phyloP scores from a whole-genome alignment of 2,329 filamentous ascomycete genomes.

The Zymoseptoria crescenta region DNA sequence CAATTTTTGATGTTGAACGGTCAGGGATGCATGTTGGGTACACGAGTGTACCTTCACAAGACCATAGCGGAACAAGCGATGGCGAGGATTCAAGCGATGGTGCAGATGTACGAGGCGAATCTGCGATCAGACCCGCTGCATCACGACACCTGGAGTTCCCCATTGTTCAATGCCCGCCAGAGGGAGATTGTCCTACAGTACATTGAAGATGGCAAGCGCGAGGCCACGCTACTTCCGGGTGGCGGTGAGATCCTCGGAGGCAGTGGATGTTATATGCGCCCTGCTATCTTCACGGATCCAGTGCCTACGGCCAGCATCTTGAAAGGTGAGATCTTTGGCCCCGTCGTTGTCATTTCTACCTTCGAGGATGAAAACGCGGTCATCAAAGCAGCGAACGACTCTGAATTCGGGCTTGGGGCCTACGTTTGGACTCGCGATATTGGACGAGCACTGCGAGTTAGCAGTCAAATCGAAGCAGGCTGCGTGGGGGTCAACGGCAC shows the following conservation, averaged over 20 bases:
- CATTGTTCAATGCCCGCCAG: constrained; percentile 31
- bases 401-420: constrained; percentile 21
- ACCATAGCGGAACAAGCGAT: constrained; percentile 39
- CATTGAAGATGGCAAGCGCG: constrained; percentile 8
- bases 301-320: constrained; percentile 30
- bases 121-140: constrained; percentile 30
- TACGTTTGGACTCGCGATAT: not conserved
- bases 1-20: constrained; percentile 48
- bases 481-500: not conserved
- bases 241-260: constrained; percentile 4
- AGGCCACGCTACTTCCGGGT: constrained; percentile 14
- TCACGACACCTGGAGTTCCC: constrained; percentile 26
- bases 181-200: constrained; percentile 26
- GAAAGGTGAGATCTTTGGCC: constrained; percentile 32
- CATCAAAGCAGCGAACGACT: constrained; percentile 31
- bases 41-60: constrained; percentile 49
- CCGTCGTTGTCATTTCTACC: constrained; percentile 32
- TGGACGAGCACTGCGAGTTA: not conserved
- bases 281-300: constrained; percentile 39
- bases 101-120: constrained; percentile 4
- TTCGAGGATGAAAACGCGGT: constrained; percentile 32
- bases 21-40: constrained; percentile 53
- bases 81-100: constrained; percentile 30
- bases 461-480: not conserved
- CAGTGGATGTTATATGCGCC: constrained; percentile 36